Conservation (phyloP, 129 eudicot genomes). For the Centella asiatica region DNA sequence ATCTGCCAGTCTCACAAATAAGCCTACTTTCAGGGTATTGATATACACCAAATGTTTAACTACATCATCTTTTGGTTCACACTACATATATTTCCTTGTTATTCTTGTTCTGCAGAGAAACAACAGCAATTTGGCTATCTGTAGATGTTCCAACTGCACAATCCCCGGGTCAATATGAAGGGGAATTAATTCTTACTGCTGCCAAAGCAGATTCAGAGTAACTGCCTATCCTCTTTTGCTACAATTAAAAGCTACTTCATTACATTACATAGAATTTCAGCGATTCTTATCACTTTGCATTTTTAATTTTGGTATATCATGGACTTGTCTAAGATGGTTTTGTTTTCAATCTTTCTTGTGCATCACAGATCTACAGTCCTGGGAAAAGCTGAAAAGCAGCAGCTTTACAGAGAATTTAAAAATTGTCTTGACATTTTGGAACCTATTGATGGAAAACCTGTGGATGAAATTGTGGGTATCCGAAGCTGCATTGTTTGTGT, state of each 20-base stretch:
- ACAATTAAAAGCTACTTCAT: conserved; percentile 36
- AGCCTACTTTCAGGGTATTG: conserved; percentile 77
- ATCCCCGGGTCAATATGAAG: conserved; percentile 88
- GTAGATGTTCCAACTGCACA: conserved; percentile 70
- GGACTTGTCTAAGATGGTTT: conserved; percentile 10
- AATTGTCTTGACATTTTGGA: conserved; percentile 75
- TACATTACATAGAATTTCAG: neutral
- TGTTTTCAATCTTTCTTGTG: conserved; percentile 20
- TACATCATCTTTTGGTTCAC: conserved; percentile 2
- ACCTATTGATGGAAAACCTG: conserved; percentile 60
- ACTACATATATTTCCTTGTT: neutral
- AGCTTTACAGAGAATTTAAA: conserved; percentile 61
- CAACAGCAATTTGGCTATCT: conserved; percentile 80
- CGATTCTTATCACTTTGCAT: conserved; percentile 13
- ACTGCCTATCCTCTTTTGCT: conserved; percentile 45
- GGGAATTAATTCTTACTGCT: conserved; percentile 76
- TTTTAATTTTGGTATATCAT: neutral
- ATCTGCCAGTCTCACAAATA: conserved; percentile 63
- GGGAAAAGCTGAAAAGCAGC: conserved; percentile 71
- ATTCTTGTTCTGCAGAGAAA: conserved; percentile 50
- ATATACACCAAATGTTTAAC: conserved; percentile 1
- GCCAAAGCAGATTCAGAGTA: conserved; percentile 76
- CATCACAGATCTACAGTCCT: conserved; percentile 52
- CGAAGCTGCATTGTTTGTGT: conserved; percentile 5
- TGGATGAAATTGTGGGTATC: conserved; percentile 74